These are phyloP conservation scores for Calonectria honghensis DNA, from an alignment of 2,329 filamentous ascomycete genomes.

Conservation along the genomic window DNA sequence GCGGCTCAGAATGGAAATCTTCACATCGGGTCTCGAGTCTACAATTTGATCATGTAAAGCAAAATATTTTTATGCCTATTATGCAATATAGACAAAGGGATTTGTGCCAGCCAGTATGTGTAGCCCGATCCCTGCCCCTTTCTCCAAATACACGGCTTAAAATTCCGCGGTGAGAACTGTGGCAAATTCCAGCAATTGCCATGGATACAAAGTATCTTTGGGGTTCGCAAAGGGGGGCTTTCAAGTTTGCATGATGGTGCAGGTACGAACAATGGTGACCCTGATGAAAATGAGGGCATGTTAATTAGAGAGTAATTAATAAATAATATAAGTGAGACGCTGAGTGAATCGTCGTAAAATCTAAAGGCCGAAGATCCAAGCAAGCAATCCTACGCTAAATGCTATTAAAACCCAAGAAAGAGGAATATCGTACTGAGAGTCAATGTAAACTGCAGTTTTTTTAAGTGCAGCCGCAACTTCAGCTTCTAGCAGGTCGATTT, in stretches of 20 bases:
- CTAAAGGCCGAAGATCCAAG: neutral
- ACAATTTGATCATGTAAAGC: no score
- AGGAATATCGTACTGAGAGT: no score
- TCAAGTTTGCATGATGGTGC: neutral
- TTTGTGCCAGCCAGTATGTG: no score
- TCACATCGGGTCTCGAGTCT: no score
- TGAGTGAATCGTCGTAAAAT: neutral
- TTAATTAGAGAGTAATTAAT: neutral
- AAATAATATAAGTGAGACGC: neutral
- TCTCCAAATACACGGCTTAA: no score
- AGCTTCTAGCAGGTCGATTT: neutral
- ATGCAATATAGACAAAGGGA: no score
- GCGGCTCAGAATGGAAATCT: no score
- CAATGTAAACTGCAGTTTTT: neutral
- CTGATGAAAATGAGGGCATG: neutral
- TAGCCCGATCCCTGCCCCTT: no score
- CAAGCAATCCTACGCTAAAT: neutral
- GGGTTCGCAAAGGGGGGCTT: neutral
- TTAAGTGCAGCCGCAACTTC: neutral
- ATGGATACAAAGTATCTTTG: no score
- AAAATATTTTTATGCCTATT: no score
- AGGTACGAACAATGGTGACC: neutral
- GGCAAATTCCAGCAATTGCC: no score
- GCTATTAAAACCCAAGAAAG: neutral
- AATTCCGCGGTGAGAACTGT: no score